Evolutionary conservation across 1,139 yeast species (phyloP).

Genomic region (Scheffersomyces illinoinensis): DNA sequence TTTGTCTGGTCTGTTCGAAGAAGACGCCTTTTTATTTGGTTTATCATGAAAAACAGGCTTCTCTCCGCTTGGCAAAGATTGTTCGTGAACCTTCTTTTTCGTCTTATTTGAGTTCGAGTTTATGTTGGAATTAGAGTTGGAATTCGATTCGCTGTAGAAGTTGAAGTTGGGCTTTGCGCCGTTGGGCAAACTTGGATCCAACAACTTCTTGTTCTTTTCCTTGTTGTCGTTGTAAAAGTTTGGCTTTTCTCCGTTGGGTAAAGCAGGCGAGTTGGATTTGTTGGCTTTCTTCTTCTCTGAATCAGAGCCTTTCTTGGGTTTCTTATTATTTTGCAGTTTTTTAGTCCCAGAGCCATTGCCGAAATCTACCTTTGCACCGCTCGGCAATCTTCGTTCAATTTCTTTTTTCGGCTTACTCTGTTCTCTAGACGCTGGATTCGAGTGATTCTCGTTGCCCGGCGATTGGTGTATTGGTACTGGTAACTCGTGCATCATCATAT

Average conservation of each 20-base stretch:
- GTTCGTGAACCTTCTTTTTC: constrained; percentile 7
- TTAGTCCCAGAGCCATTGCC: constrained; percentile 23
- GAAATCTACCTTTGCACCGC: constrained; percentile 44
- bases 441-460: constrained; percentile 9
- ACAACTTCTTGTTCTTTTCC: constrained; percentile 7
- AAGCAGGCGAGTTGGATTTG: constrained; percentile 13
- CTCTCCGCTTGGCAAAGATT: constrained; percentile 19
- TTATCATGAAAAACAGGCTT: constrained; percentile 18
- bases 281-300: constrained; percentile 13
- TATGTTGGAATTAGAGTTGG: constrained; percentile 7
- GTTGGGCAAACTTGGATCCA: constrained; percentile 26
- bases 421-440: background rate
- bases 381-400: constrained; percentile 35
- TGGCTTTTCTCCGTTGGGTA: constrained; percentile 38
- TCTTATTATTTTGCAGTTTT: background rate
- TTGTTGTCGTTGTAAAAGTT: constrained; percentile 20
- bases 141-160: constrained; percentile 8
- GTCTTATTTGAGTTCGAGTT: background rate
- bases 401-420: constrained; percentile 9
- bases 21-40: constrained; percentile 12
- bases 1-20: constrained; percentile 14
- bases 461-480: constrained; percentile 26
- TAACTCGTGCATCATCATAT: constrained; percentile 45
- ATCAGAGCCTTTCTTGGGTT: constrained; percentile 7
- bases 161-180: constrained; percentile 36